These are phyloP conservation scores for Persicaria maculosa DNA, from an alignment of 148 eudicot genomes.

Conservation along the genomic window DNA sequence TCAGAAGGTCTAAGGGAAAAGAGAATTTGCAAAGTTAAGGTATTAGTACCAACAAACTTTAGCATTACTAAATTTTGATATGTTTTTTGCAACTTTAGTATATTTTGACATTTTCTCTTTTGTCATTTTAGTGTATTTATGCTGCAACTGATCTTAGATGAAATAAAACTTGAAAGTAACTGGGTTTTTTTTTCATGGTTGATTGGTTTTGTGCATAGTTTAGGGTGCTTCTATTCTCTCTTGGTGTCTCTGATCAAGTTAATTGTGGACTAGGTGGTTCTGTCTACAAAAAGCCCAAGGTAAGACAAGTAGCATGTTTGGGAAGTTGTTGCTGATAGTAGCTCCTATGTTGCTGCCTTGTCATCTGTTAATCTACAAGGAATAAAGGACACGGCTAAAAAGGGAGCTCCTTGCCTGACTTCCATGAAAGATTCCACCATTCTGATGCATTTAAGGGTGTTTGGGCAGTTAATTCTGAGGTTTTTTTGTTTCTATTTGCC, in stretches of 20 bases:
- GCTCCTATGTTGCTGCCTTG: conserved; percentile 69
- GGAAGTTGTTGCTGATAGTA: conserved; percentile 90
- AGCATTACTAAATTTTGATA: neutral
- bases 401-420: too few relatives aligned
- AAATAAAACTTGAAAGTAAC: neutral
- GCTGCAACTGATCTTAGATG: neutral
- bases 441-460: too few relatives aligned
- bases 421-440: too few relatives aligned
- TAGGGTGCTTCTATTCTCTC: neutral
- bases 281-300: conserved; percentile 87
- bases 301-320: conserved; percentile 90
- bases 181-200: neutral
- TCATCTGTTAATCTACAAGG: too few relatives aligned
- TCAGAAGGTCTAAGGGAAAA: conserved; percentile 69
- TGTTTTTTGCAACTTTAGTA: neutral
- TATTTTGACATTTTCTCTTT: neutral
- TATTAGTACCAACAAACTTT: conserved; percentile 16
- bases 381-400: too few relatives aligned
- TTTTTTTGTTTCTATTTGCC: too few relatives aligned
- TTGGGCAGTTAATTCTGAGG: too few relatives aligned
- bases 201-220: neutral
- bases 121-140: neutral
- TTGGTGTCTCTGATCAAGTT: conserved; percentile 3
- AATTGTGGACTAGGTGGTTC: conserved; percentile 51
- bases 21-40: conserved; percentile 79